Base-by-base conservation (phyloP, 257 asterid genomes). In the Forsythia suspensa region DNA sequence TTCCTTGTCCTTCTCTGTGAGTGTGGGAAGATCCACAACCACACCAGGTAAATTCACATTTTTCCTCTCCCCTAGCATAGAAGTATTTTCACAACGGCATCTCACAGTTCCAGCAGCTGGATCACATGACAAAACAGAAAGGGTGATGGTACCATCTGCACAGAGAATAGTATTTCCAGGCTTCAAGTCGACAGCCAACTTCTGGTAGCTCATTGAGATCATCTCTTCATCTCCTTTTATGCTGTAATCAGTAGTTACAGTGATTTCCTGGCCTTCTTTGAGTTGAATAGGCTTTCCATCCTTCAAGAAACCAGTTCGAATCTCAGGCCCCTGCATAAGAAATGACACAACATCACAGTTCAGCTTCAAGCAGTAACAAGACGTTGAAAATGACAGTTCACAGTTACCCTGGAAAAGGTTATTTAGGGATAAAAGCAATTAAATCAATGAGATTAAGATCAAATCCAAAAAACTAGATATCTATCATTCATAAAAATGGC, bases 11-110 rank as follows among this genome's bases (percentile, higher is more conserved):
- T 93, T 93, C 65, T 91, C 97, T 0, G 97, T 93, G 61, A 93
- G 91, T 24, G 97, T 93, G 0, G 97, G 97, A 68, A 93, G 97
- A 85, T 93, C 97, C 81, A 93, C 97, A 0, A 93, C 92, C 24
- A 93, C 89, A 24, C 97, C 97, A 21, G 97, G 97, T 73, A 93
- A 84, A 80, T 93, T 93, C 3, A 93, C 97, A 44, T 93, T 93
- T 79, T 93, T 93, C 76, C 95, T 89, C 92, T 93, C 97, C 0
- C 97, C 96, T 63, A 93, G 81, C 88, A 85, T 85, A 24, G 97
- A 94, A 8, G 95, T 88, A 87, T 93, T 93, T 78, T 91, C 91
- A 37, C 97, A 93, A 34, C 94, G 91, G 77, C 97, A 93, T 76
- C 86, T 83, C 87, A 90, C 97, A 0, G 92, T 84, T 78, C 95